Base-by-base conservation (phyloP, 306 rosid genomes). In the Malus sieversii region DNA sequence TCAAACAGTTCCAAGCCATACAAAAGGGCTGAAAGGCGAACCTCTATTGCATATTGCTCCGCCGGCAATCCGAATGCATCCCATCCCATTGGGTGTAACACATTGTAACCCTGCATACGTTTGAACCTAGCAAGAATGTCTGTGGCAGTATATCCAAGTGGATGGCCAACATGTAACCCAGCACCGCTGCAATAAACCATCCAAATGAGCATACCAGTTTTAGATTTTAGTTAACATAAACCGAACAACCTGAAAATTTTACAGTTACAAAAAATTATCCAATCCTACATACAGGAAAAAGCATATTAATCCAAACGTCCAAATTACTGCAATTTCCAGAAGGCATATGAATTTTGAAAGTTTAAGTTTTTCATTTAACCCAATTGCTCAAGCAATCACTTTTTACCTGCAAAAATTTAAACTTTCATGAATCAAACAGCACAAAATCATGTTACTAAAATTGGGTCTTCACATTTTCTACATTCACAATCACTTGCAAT, bases 41-140 rank as follows among this genome's bases (percentile, higher is more conserved):
- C 98, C 94, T 94, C 87, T 55, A 95, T 92, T 20, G 97, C 98
- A 76, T 92, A 95, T 82, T 95, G 98, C 87, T 95, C 98, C 0
- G 97, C 98, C n/a, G 98, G 98, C 82, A 95, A 82, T 62, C 98
- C 98, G 83, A 95, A 95, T 73, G 98, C 97, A 85, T 92, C 97
- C 97, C 98, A 95, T 29, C 98, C 98, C 97, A 95, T 95, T 10
- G 98, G 98, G 80, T 95, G 98, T 87, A 92, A 85, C 46, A 95
- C 98, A 67, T 90, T 92, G 79, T 83, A 89, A 6, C 96, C 98
- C 80, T 84, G 89, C 98, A 92, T 95, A 13, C 97, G 93, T 85
- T 90, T 91, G 76, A 83, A 88, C 78, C 98, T 87, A 11, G 97
- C 97, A 35, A 95, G 96, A 86, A 95, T 90, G 60, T 95, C 97